These are phyloP conservation scores for Leccinum boreale DNA, from an alignment of 768 basidiomycete species.

Conservation along the genomic window DNA sequence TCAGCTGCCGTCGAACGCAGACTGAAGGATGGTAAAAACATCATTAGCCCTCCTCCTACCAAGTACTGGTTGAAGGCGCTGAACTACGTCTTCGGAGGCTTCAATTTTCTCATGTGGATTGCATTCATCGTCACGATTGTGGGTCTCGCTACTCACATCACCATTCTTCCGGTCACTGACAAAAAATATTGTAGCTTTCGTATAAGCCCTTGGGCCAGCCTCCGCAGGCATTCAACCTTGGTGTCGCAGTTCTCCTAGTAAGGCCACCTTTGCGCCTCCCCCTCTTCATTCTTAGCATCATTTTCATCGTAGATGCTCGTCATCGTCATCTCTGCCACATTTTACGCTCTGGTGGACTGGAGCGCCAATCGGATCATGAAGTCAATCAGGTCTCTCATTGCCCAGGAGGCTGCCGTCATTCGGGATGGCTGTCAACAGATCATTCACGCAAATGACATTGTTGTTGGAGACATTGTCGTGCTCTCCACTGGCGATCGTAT, in stretches of 20 bases:
- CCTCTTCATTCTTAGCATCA: neutral
- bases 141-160: constrained; percentile 12
- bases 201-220: constrained; percentile 48
- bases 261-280: constrained; percentile 20
- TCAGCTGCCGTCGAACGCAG: constrained; percentile 38
- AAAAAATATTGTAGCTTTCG: constrained; percentile 39
- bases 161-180: constrained; percentile 2
- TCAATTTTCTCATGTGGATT: constrained; percentile 54
- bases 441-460: constrained; percentile 50
- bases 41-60: constrained; percentile 46
- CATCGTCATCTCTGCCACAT: constrained; percentile 39
- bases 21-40: constrained; percentile 43
- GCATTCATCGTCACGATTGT: constrained; percentile 49
- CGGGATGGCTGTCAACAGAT: constrained; percentile 47
- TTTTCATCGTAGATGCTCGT: constrained; percentile 36
- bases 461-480: constrained; percentile 54
- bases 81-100: constrained; percentile 56
- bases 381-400: constrained; percentile 56
- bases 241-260: constrained; percentile 49
- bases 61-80: constrained; percentile 48
- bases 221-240: constrained; percentile 44
- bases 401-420: constrained; percentile 54
- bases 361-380: constrained; percentile 50
- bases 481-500: constrained; percentile 55
- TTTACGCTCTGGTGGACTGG: constrained; percentile 52